Conservation (phyloP, 129 eudicot genomes). For the Artemisia argyi region DNA sequence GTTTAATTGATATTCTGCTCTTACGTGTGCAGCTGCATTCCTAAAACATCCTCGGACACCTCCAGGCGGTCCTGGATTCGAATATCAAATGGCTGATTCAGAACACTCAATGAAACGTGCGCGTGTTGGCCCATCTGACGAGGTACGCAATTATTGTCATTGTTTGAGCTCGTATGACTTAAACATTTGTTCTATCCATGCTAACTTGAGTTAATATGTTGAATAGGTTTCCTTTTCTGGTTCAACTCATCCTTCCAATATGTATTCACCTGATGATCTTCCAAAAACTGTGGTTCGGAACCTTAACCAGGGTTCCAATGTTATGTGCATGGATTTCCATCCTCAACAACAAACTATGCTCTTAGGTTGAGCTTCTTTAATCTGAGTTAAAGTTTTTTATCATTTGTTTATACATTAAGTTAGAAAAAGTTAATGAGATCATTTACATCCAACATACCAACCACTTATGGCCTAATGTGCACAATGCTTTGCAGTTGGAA, state of each 20-base stretch:
- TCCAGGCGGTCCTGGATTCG: constrained; percentile 74
- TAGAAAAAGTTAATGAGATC: constrained; percentile 3
- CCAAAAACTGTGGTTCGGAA: constrained; percentile 66
- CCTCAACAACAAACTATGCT: constrained; percentile 87
- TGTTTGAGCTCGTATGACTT: background rate
- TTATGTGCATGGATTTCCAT: constrained; percentile 89
- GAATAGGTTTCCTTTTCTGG: constrained; percentile 72
- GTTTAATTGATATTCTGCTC: constrained; percentile 4
- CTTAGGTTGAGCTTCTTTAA: constrained; percentile 43
- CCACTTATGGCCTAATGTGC: constrained; percentile 7
- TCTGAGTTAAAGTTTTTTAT: background rate
- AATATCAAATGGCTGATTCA: constrained; percentile 83
- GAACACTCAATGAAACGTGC: constrained; percentile 82
- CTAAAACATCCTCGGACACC: constrained; percentile 83
- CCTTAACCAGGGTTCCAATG: constrained; percentile 82
- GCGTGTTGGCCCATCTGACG: constrained; percentile 80
- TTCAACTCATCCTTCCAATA: constrained; percentile 56
- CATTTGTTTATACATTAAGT: background rate
- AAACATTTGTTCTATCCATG: background rate
- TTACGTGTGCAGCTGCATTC: constrained; percentile 58
- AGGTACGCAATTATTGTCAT: constrained; percentile 42
- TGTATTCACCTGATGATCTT: constrained; percentile 76
- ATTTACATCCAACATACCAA: background rate
- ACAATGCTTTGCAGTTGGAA: constrained; percentile 65
- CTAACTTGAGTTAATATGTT: constrained; percentile 29